phyloP scores from a whole-genome alignment of 2,329 filamentous ascomycete species.

The Colletotrichum sp. region DNA sequence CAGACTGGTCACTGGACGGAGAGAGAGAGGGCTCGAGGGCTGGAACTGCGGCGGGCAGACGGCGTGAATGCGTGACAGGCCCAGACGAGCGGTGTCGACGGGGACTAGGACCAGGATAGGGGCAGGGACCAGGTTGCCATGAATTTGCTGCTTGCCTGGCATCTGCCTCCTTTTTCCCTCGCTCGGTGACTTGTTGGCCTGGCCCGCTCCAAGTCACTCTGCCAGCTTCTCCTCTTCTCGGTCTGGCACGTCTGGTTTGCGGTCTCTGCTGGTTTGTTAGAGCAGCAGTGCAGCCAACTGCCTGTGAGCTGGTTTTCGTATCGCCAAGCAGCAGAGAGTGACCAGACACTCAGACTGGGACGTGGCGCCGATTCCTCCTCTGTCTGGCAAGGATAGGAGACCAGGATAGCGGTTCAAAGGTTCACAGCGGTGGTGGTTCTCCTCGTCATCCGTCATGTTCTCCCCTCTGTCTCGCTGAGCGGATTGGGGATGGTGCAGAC shows the following conservation, averaged over 20 bases:
- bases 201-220: neutral
- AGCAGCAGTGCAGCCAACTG: neutral
- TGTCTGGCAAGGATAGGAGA: neutral
- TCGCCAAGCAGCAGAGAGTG: neutral
- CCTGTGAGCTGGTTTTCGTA: neutral
- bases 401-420: neutral
- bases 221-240: neutral
- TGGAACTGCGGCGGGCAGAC: neutral
- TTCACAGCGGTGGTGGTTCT: neutral
- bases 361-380: neutral
- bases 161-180: neutral
- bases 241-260: neutral
- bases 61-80: neutral
- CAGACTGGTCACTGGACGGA: neutral
- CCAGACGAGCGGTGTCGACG: constrained; percentile 10
- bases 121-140: neutral
- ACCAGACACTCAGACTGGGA: neutral
- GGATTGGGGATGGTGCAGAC: neutral
- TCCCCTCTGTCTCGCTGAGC: neutral
- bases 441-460: neutral
- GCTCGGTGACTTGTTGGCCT: neutral
- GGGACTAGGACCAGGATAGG: neutral
- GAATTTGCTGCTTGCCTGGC: neutral
- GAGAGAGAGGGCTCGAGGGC: neutral
- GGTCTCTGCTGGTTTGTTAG: neutral